A percentile compares a stretch with the other conserved stretches of the same genome.
These are phyloP conservation scores for Mollisia scopiformis DNA, from an alignment of 2,329 filamentous ascomycete genomes.

Conservation along the genomic window DNA sequence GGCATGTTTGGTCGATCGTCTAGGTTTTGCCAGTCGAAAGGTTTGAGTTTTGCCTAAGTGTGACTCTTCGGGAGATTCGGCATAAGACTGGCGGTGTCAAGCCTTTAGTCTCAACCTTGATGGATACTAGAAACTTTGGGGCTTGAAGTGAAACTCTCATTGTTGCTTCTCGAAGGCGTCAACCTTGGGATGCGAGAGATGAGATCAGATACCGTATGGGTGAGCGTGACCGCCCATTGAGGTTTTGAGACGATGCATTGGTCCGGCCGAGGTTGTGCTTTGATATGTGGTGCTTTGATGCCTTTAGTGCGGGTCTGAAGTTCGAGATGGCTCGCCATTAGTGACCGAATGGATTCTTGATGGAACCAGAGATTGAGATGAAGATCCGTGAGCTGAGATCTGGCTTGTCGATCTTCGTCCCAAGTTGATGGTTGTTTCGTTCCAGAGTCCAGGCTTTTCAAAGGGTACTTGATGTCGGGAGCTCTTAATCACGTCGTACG, in stretches of 20 bases:
- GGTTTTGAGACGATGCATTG: background rate
- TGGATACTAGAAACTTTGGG: background rate
- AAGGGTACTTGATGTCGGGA: background rate
- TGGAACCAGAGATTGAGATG: background rate
- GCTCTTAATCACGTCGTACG: too few relatives aligned
- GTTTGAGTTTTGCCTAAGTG: background rate
- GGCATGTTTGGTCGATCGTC: constrained; percentile 6
- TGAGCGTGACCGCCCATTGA: background rate
- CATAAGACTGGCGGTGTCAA: background rate
- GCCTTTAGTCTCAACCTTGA: background rate
- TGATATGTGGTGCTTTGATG: background rate
- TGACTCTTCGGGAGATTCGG: background rate
- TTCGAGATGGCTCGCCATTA: background rate
- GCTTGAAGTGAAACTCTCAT: background rate
- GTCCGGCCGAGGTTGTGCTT: background rate
- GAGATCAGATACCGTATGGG: background rate
- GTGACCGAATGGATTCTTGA: background rate
- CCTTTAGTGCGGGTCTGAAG: background rate
- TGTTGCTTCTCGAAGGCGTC: background rate
- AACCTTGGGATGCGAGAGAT: background rate
- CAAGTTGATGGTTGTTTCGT: background rate
- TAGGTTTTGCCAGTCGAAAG: background rate
- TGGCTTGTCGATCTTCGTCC: background rate
- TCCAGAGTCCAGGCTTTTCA: background rate
- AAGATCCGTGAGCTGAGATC: background rate